Evolutionary conservation across 2,329 filamentous ascomycete species (phyloP).

Genomic region (Sporothrix luriei): DNA sequence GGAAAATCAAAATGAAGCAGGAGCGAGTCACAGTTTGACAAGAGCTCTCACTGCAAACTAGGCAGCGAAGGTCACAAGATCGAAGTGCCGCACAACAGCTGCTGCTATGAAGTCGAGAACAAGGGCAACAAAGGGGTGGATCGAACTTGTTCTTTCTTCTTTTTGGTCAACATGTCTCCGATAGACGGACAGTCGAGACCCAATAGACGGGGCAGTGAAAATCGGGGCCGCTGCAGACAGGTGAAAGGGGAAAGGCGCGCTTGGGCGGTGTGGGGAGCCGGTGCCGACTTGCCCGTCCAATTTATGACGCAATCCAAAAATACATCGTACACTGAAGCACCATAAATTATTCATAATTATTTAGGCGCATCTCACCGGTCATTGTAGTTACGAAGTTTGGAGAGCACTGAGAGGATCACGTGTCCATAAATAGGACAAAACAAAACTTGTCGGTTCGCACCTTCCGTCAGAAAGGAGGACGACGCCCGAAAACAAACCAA

Average conservation of each 20-base stretch:
- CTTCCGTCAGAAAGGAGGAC: too few species aligned
- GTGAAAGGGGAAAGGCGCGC: conserved; percentile 30
- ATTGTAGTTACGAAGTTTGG: too few species aligned
- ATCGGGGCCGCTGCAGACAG: conserved; percentile 3
- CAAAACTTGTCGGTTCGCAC: too few species aligned
- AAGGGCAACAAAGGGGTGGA: background rate
- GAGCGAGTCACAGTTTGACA: background rate
- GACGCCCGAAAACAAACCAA: too few species aligned
- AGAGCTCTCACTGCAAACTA: background rate
- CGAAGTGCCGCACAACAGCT: background rate
- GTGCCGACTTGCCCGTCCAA: conserved; percentile 11
- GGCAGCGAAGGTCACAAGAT: background rate
- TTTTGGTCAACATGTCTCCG: too few species aligned
- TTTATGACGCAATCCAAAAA: too few species aligned
- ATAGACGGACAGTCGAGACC: background rate
- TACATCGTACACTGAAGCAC: too few species aligned
- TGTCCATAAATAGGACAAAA: too few species aligned
- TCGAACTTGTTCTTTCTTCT: background rate
- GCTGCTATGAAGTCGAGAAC: background rate
- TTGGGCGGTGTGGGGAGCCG: conserved; percentile 15
- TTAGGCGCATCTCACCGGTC: too few species aligned
- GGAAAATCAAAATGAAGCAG: background rate
- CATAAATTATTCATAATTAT: too few species aligned
- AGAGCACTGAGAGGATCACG: too few species aligned
- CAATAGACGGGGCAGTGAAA: background rate